A percentile compares a stretch with the other conserved stretches of the same genome.
phyloP scores from a whole-genome alignment of 306 rosid genomes.

The Alnus glutinosa region DNA sequence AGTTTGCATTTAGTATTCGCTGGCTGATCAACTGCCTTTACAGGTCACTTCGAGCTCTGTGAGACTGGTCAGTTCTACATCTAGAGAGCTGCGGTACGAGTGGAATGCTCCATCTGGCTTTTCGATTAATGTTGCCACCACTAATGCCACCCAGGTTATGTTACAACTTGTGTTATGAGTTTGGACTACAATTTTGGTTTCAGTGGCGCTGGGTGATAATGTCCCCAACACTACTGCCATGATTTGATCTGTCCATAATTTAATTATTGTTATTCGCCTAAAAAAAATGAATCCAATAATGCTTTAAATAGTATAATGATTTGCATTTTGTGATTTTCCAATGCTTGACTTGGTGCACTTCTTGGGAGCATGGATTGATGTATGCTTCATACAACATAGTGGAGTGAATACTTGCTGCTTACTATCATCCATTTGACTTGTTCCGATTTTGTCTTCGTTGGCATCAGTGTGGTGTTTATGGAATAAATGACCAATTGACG shows the following conservation, averaged over 20 bases:
- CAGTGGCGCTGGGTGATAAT: too few relatives aligned
- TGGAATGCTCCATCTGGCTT: slow-evolving; percentile 84
- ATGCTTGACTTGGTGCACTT: neutral
- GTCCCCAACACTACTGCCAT: neutral
- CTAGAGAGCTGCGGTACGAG: slow-evolving; percentile 73
- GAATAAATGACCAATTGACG: neutral
- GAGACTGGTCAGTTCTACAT: slow-evolving; percentile 79
- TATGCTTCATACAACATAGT: neutral
- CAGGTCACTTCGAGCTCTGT: slow-evolving; percentile 88
- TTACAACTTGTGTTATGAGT: slow-evolving; percentile 13
- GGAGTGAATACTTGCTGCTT: neutral
- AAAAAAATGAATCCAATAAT: neutral
- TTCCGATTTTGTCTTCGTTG: neutral
- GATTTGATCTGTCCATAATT: neutral
- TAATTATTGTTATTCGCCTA: neutral
- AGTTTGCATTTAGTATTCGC: neutral
- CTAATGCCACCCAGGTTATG: slow-evolving; percentile 91
- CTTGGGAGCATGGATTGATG: neutral
- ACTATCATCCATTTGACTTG: neutral
- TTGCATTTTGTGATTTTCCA: neutral
- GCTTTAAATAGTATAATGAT: neutral
- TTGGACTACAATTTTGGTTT: too few relatives aligned
- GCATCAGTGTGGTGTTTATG: neutral
- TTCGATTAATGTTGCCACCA: slow-evolving; percentile 93
- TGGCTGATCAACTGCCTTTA: slow-evolving; percentile 28